Evolutionary conservation across 345 rosid genomes (phyloP), one percentile per base, ranked within the genome.

Genomic region (Salix suchowensis): DNA sequence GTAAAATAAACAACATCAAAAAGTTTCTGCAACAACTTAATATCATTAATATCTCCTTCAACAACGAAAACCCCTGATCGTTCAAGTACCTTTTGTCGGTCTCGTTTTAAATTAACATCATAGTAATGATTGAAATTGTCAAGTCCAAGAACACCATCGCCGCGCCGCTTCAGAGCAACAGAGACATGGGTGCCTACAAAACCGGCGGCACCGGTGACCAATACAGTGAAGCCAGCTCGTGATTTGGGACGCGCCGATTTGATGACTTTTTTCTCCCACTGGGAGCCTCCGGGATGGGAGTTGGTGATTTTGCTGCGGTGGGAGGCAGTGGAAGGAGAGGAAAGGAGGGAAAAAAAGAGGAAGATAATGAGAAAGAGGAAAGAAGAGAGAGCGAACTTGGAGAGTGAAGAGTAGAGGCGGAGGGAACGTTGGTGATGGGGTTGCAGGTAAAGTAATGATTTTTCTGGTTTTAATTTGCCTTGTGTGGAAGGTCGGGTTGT

Each of bases 391-490:
- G 94, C 85, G 76, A 93, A 91, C 73, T 93, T 95, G 40, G 88
- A 87, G 46, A 42, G 46, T 42, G 46, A 42, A 42, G 46, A 42
- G 46, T 42, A 42, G 46, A 42, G 46, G 46, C 46, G 46, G 14
- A 42, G 46, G 46, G 46, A 42, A 11, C 46, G 46, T 42, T 42
- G 46, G 14, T 42, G 46, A 12, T 42, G 46, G 46, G 46, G 12
- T 42, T 42, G 46, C 14, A 11, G 46, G 46, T 24, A 87, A 79
- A 4, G 95, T 0, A 93, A 81, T 7, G 97, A 88, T 82, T 91
- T 94, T 24, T 94, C 98, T 90, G 91, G 91, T 91, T 94, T 94
- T 94, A 94, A 91, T 77, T 94, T 94, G 58, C 97, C 97, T 2
- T 94, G 94, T 44, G 97, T 92, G 42, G 97, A 92, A 11, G 46